A percentile compares a stretch with the other conserved stretches of the same genome.
Conservation (phyloP, 1,284 basidiomycete species). For the Somion occarium region DNA sequence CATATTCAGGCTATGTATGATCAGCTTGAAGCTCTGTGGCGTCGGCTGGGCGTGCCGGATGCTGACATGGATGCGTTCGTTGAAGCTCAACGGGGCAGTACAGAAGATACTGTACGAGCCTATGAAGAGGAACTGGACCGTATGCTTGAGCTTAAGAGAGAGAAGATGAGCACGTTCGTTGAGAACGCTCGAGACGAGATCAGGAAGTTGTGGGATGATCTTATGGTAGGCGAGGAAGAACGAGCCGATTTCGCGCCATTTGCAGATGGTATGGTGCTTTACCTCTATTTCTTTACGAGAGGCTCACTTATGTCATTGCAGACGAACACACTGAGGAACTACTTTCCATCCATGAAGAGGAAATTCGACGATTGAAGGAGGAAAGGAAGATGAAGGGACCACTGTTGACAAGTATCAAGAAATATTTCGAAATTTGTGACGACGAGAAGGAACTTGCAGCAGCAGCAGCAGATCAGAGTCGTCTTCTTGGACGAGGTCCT, state of each 20-base stretch:
- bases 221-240: slow-evolving; percentile 84
- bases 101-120: slow-evolving; percentile 63
- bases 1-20: slow-evolving; percentile 86
- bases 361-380: slow-evolving; percentile 76
- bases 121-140: slow-evolving; percentile 91
- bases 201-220: slow-evolving; percentile 75
- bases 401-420: slow-evolving; percentile 74
- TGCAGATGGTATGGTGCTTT: slow-evolving; percentile 60
- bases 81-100: slow-evolving; percentile 73
- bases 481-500: slow-evolving; percentile 73
- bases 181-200: slow-evolving; percentile 82
- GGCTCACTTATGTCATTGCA: slow-evolving; percentile 26
- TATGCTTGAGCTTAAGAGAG: slow-evolving; percentile 85
- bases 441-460: slow-evolving; percentile 87
- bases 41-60: slow-evolving; percentile 68
- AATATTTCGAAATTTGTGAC: slow-evolving; percentile 89
- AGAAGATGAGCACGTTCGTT: slow-evolving; percentile 86
- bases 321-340: slow-evolving; percentile 90
- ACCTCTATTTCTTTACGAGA: not conserved
- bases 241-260: slow-evolving; percentile 77
- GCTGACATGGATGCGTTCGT: slow-evolving; percentile 79
- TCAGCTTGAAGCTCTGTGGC: slow-evolving; percentile 79
- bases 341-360: slow-evolving; percentile 82
- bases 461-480: slow-evolving; percentile 73
- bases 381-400: slow-evolving; percentile 77